Evolutionary conservation across 2,329 filamentous ascomycete species (phyloP), one percentile per base, ranked within the genome.

Genomic region (Trichoderma brevicompactum): DNA sequence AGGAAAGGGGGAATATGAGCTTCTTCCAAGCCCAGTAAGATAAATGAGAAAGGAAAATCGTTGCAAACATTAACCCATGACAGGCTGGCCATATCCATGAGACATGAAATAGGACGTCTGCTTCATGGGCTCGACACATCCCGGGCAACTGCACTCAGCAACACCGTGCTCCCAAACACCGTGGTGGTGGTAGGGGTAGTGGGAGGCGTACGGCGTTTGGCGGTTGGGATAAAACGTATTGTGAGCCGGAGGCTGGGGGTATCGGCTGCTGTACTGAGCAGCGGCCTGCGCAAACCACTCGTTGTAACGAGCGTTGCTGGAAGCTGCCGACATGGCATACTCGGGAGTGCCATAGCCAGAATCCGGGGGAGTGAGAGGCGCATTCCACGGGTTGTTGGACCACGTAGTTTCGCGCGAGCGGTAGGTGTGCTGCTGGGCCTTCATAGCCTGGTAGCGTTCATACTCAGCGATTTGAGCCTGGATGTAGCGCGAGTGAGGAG

Each of bases 321-420:
- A 82, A 0, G 84, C 79, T 4, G 85, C 82, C 48, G 85, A 86
- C 73, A 83, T 81, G 55, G 80, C 77, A 68, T 87, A 85, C 69
- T 87, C 85, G 5, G 85, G 85, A 0, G 85, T 88, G 49, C 85
- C 84, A 65, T 87, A 87, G 6, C 85, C 85, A 19, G 85, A 87
- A 68, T 87, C 85, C 1, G 85, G 85, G 2, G 85, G 85, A 0
- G 85, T 87, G 65, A 87, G 75, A 7, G 84, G 84, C 54, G 81
- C 80, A 12, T 75, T 77, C 80, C 80, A 78, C 13, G 82, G 77
- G 66, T 81, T 81, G 65, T 79, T 77, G 40, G 77, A 71, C 79
- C 82, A 82, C 38, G 59, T 50, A 12, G 75, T 74, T 52, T 86
- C 83, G 40, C 79, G 81, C 5, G 78, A 68, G 44, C 79, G 79